Percentiles rank a stretch among this genome's conserved stretches.
phyloP scores from a whole-genome alignment of 2,329 filamentous ascomycete species.

The Pseudopyrenochaeta lycopersici region DNA sequence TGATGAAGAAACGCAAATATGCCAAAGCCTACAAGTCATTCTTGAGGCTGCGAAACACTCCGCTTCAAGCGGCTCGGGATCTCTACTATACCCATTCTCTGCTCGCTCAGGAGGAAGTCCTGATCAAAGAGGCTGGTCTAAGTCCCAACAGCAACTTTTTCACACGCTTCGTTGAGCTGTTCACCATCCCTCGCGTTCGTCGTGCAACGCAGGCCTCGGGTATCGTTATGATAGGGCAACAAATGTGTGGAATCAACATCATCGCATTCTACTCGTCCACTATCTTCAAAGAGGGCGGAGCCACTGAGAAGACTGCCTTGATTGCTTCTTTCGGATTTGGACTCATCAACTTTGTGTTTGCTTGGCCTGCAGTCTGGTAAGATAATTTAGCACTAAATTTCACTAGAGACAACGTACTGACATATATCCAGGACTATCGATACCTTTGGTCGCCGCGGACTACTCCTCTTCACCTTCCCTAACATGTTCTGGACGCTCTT shows the following conservation, averaged over 20 bases:
- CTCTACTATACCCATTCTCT: slow-evolving; percentile 54
- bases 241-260: slow-evolving; percentile 64
- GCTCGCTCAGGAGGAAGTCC: slow-evolving; percentile 44
- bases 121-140: slow-evolving; percentile 44
- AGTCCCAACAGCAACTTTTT: slow-evolving; percentile 50
- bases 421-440: slow-evolving; percentile 8
- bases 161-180: slow-evolving; percentile 62
- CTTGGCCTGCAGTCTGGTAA: slow-evolving; percentile 63
- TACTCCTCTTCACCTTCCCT: slow-evolving; percentile 60
- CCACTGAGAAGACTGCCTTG: slow-evolving; percentile 54
- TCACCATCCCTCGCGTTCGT: slow-evolving; percentile 73
- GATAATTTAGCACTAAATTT: background rate
- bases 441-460: slow-evolving; percentile 59
- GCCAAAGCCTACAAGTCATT: slow-evolving; percentile 51
- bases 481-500: slow-evolving; percentile 61
- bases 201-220: slow-evolving; percentile 79
- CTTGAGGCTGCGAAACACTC: slow-evolving; percentile 49
- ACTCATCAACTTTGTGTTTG: slow-evolving; percentile 66
- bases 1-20: slow-evolving; percentile 53
- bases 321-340: slow-evolving; percentile 68
- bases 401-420: background rate
- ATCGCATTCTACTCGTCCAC: slow-evolving; percentile 63
- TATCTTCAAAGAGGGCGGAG: slow-evolving; percentile 59
- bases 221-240: slow-evolving; percentile 77
- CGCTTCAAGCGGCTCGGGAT: slow-evolving; percentile 54